Percentiles rank a stretch among this genome's conserved stretches.
Conservation (phyloP, 768 basidiomycete species). For the Chalciporus pseudorubinellus region DNA sequence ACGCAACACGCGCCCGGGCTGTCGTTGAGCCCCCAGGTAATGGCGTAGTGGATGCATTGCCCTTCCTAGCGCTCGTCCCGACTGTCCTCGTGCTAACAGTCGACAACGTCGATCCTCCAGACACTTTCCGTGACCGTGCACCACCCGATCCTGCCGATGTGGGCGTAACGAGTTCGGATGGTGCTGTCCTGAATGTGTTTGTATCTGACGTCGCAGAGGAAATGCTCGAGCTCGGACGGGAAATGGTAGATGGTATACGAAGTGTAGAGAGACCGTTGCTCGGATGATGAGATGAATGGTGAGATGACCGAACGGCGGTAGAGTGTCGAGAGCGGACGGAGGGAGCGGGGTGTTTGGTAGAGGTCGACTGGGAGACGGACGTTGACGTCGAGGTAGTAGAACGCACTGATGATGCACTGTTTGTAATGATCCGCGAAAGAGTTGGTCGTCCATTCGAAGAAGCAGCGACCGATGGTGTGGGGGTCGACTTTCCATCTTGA, state of each 20-base stretch:
- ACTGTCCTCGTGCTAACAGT: conserved; percentile 31
- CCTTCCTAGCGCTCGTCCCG: conserved; percentile 25
- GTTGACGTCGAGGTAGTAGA: conserved; percentile 9
- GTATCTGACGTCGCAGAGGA: conserved; percentile 32
- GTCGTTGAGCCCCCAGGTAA: conserved; percentile 10
- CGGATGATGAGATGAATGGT: conserved; percentile 16
- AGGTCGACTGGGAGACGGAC: conserved; percentile 2
- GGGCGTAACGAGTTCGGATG: conserved; percentile 28
- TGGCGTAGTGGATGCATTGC: not conserved
- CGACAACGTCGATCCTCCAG: conserved; percentile 30
- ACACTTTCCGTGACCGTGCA: conserved; percentile 28
- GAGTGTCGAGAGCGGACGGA: conserved; percentile 19
- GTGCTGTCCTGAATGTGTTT: conserved; percentile 31
- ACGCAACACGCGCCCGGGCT: conserved; percentile 22
- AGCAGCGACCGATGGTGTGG: conserved; percentile 9
- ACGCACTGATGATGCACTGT: conserved; percentile 23
- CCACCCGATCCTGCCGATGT: conserved; percentile 25
- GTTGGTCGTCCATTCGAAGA: conserved; percentile 24
- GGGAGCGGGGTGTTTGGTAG: conserved; percentile 14
- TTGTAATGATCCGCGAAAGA: conserved; percentile 27
- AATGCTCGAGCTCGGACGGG: conserved; percentile 28
- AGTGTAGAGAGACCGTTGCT: conserved; percentile 27
- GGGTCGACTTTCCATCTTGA: conserved; percentile 14
- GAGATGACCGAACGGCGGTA: conserved; percentile 27
- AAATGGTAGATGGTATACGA: conserved; percentile 27